Evolutionary conservation across 495 filamentous ascomycete species (phyloP), one percentile per base, ranked within the genome.

Genomic region (Aspergillus funiculosus): DNA sequence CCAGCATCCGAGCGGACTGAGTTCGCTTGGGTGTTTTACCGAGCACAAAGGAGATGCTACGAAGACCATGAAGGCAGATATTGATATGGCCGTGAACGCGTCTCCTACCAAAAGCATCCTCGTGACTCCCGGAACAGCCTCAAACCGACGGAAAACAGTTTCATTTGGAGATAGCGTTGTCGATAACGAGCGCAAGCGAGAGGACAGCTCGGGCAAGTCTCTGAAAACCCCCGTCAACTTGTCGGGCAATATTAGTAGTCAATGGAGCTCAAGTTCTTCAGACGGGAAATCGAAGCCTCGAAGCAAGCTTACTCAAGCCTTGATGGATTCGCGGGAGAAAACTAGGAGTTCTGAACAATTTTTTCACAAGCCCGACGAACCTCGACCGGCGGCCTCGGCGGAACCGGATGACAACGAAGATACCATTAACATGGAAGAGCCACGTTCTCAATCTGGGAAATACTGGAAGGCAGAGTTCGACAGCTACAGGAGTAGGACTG

Each of bases 391-490:
- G 15, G 39, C 39, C 14, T 37, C 51, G 7, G 37, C 55, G 13
- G 53, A 63, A 42, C 58, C 60, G 1, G 41, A 56, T 13, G 48
- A 46, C 13, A 68, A 72, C 25, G 86, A 94, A 43, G 62, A 79
- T 17, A 92, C 87, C 0, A 65, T 82, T 27, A 90, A 96, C 60
- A 67, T 94, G 39, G 79, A 83, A 39, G 79, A 86, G 32, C 89
- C 92, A 4, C 79, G 81, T 29, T 94, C 89, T 2, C 78, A 83
- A 52, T 94, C 89, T 2, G 90, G 89, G 2, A 82, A 83, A 59
- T 95, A 91, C 63, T 98, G 92, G 92, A 97, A 97, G 61, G 76
- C 80, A 7, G 81, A 94, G 60, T 94, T 86, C 55, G 83, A 94
- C 46, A 79, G 74, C 45, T 90, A 96, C 58, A 81, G 91, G 36